Conservation (phyloP, 148 eudicot species). For the Vaccinium vitisidaea region DNA sequence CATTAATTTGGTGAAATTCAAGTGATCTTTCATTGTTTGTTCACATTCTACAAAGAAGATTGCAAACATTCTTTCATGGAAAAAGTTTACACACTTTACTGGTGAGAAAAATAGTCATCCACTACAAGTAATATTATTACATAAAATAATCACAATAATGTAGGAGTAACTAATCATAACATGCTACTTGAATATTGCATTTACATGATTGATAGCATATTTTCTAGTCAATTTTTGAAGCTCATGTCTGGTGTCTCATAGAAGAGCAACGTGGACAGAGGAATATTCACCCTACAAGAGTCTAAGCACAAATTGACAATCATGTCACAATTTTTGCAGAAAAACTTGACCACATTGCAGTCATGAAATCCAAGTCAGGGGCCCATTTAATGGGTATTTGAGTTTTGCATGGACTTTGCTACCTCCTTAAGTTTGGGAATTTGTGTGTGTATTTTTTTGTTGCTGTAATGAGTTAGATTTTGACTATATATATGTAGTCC, state of each 20-base stretch:
- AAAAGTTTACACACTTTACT: neutral
- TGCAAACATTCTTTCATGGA: neutral
- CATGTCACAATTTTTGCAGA: neutral
- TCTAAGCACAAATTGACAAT: constrained; percentile 1
- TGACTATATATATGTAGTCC: too few species aligned
- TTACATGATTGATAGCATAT: neutral
- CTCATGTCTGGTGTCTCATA: neutral
- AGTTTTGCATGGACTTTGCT: neutral
- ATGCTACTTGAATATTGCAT: neutral
- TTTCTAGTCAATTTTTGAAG: neutral
- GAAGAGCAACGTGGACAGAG: neutral
- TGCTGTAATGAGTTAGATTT: too few species aligned
- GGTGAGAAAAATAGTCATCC: neutral
- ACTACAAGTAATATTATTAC: neutral
- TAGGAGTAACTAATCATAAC: neutral
- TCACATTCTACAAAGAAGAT: neutral
- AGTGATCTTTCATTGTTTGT: neutral
- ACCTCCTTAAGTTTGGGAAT: neutral
- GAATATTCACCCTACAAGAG: constrained; percentile 3
- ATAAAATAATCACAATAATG: neutral
- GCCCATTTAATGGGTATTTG: neutral
- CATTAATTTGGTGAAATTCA: neutral
- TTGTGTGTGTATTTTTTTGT: too few species aligned
- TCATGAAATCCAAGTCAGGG: neutral
- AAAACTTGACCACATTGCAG: neutral